A percentile compares a stretch with the other conserved stretches of the same genome.
These are phyloP conservation scores for Panus rudis DNA, from an alignment of 768 basidiomycete genomes.

Conservation along the genomic window DNA sequence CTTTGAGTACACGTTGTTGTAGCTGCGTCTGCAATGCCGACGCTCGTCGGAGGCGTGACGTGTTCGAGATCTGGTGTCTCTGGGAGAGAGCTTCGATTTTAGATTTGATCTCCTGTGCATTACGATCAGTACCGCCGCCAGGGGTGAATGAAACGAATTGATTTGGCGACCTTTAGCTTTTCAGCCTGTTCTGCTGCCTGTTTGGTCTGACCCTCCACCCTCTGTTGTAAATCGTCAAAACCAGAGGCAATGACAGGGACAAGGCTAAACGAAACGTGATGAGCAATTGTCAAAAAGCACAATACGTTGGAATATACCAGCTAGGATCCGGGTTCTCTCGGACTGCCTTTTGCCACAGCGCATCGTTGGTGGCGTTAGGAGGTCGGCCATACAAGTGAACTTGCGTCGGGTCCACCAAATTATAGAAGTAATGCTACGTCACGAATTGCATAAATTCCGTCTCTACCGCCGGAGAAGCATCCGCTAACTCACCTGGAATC, in stretches of 20 bases:
- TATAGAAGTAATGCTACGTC: slow-evolving; percentile 74
- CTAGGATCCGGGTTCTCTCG: slow-evolving; percentile 78
- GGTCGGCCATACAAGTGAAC: slow-evolving; percentile 66
- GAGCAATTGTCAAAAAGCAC: slow-evolving; percentile 3
- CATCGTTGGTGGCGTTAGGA: slow-evolving; percentile 61
- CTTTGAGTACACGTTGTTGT: slow-evolving; percentile 56
- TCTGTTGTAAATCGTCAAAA: slow-evolving; percentile 73
- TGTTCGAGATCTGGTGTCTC: slow-evolving; percentile 58
- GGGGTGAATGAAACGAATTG: not conserved
- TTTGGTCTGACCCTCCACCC: slow-evolving; percentile 67
- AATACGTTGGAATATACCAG: slow-evolving; percentile 40
- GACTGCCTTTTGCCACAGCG: slow-evolving; percentile 70
- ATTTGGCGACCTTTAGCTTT: slow-evolving; percentile 38
- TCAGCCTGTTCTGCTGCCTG: slow-evolving; percentile 64
- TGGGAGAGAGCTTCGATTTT: slow-evolving; percentile 55
- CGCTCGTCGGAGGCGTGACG: slow-evolving; percentile 59
- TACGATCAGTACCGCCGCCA: too few species aligned
- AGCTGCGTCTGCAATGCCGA: slow-evolving; percentile 60
- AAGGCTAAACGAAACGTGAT: slow-evolving; percentile 36
- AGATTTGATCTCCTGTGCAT: slow-evolving; percentile 53
- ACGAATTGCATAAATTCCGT: not conserved
- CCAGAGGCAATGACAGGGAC: slow-evolving; percentile 77
- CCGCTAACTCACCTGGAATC: slow-evolving; percentile 60
- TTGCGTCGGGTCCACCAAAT: slow-evolving; percentile 66
- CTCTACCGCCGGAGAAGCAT: not conserved